A percentile compares a stretch with the other conserved stretches of the same genome.
phyloP scores from a whole-genome alignment of 208 protist genomes.

The Acanthamoeba rhysodes region DNA sequence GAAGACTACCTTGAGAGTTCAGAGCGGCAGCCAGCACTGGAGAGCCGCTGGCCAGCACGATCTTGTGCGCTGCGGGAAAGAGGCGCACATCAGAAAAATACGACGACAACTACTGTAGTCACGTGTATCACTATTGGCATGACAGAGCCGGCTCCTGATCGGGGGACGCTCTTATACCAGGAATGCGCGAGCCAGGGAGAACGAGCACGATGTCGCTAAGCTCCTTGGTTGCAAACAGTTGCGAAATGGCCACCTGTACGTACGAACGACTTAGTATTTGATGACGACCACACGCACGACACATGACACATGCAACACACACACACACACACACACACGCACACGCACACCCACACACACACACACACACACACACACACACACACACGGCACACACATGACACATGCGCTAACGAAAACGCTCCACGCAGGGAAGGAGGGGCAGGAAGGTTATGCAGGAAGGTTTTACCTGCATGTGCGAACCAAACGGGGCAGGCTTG shows the following conservation, averaged over 20 bases:
- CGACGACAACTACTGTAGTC: too few species aligned
- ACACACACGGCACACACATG: not conserved
- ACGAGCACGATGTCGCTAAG: slow-evolving; percentile 52
- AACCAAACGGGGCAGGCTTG: slow-evolving; percentile 5
- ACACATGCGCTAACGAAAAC: not conserved
- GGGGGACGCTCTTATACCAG: not conserved
- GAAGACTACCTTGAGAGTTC: not conserved
- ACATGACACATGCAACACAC: not conserved
- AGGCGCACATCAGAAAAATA: not conserved
- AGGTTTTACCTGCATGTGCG: slow-evolving; percentile 1
- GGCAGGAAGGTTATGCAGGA: not conserved
- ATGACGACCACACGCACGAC: not conserved
- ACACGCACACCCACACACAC: too few species aligned
- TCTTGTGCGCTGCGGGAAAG: not conserved
- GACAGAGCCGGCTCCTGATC: too few species aligned
- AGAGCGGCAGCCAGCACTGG: not conserved
- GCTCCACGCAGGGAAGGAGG: not conserved
- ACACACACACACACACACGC: too few species aligned
- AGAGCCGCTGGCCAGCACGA: not conserved
- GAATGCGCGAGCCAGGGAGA: not conserved
- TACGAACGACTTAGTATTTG: not conserved
- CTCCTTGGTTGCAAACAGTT: not conserved
- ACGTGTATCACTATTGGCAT: too few species aligned
- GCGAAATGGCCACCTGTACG: not conserved
- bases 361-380: not conserved